Evolutionary conservation across 2,329 filamentous ascomycete species (phyloP).

Genomic region (Colletotrichum tabaci): DNA sequence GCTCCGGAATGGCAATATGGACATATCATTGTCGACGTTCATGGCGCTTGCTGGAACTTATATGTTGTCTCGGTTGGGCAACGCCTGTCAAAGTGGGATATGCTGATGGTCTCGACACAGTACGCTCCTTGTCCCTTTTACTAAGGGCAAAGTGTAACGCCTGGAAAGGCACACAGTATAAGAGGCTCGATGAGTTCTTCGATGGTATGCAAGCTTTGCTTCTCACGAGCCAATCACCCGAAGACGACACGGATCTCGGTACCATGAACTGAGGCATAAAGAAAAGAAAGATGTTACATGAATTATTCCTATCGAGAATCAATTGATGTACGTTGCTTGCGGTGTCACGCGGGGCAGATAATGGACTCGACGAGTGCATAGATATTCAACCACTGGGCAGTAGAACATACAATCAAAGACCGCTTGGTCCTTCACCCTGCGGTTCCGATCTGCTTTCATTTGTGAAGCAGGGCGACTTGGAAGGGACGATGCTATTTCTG

Average conservation of each 20-base stretch:
- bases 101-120: too few relatives aligned
- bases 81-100: background rate
- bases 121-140: too few relatives aligned
- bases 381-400: background rate
- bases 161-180: too few relatives aligned
- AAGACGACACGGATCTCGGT: too few relatives aligned
- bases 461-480: background rate
- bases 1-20: background rate
- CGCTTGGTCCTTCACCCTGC: background rate
- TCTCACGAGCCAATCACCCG: background rate
- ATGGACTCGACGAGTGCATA: background rate
- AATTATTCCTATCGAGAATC: background rate
- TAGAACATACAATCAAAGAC: background rate
- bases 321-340: background rate
- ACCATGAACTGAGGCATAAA: too few relatives aligned
- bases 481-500: too few relatives aligned
- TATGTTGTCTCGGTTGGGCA: background rate
- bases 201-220: background rate
- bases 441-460: background rate
- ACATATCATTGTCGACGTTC: background rate
- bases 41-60: background rate
- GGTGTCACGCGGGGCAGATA: background rate
- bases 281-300: background rate
- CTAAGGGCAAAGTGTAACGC: too few relatives aligned
- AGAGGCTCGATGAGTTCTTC: background rate